phyloP scores from a whole-genome alignment of 495 filamentous ascomycete species.

The Podospora didyma region DNA sequence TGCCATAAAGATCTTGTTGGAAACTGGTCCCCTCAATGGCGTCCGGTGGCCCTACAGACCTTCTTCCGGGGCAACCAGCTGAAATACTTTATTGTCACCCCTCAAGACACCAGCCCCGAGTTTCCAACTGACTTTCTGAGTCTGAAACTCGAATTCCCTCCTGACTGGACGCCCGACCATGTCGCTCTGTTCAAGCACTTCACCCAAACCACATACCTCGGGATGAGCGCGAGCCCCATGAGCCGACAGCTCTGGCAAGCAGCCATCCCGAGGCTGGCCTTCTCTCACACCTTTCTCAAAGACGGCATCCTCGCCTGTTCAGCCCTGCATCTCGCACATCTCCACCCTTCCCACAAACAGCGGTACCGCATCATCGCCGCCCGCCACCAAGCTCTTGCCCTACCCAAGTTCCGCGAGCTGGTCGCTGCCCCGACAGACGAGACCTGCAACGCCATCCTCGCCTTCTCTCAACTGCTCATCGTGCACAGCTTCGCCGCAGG shows the following conservation, averaged over 20 bases:
- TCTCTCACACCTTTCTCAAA: neutral
- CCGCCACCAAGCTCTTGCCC: neutral
- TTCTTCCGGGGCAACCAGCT: neutral
- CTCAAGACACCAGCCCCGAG: too few species aligned
- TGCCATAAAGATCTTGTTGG: neutral
- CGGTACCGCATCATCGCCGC: neutral
- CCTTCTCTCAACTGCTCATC: neutral
- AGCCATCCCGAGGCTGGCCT: neutral
- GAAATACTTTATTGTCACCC: neutral
- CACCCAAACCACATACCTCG: neutral
- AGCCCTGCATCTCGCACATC: neutral
- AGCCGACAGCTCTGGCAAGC: neutral
- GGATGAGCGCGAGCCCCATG: neutral
- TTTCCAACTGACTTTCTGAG: neutral
- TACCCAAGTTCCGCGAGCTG: neutral
- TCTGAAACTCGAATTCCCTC: neutral
- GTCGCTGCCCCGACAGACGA: neutral
- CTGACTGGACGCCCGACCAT: neutral
- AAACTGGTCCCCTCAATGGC: neutral
- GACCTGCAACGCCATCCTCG: neutral
- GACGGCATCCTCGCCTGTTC: neutral
- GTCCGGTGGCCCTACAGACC: neutral
- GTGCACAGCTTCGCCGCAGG: neutral
- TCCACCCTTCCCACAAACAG: neutral
- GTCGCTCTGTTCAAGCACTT: neutral